A percentile compares a stretch with the other conserved stretches of the same genome.
Conservation (phyloP, 2,329 filamentous ascomycete genomes). For the Pseudopithomyces maydicus region DNA sequence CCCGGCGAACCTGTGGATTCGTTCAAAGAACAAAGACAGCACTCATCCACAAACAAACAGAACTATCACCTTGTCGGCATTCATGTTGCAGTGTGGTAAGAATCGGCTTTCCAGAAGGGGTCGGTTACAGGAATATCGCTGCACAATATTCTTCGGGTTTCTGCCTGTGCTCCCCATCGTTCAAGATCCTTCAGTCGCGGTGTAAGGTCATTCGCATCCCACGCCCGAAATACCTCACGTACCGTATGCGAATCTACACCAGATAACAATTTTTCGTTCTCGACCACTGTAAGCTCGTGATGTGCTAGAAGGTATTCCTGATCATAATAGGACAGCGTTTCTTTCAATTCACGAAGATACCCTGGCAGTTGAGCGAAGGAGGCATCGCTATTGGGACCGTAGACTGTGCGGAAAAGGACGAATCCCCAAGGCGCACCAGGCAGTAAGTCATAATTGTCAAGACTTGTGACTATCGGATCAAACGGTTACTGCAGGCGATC, state of each 20-base stretch:
- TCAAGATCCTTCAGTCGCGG: conserved; percentile 13
- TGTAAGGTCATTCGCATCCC: conserved; percentile 21
- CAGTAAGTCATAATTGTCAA: not conserved
- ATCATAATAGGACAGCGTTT: not conserved
- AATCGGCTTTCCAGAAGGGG: not conserved
- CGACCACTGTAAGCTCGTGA: conserved; percentile 18
- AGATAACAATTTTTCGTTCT: conserved; percentile 18
- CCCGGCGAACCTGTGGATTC: not conserved
- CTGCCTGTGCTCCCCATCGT: conserved; percentile 6
- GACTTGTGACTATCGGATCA: not conserved
- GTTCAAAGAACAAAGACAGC: conserved; percentile 12
- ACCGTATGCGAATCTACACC: conserved; percentile 20
- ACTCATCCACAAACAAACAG: conserved; percentile 22
- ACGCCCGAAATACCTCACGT: conserved; percentile 19
- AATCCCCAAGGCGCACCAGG: conserved; percentile 15
- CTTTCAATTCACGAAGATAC: not conserved
- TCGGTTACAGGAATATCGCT: conserved; percentile 2
- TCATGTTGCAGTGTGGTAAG: conserved; percentile 8
- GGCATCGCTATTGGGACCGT: conserved; percentile 15
- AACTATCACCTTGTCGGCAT: conserved; percentile 17
- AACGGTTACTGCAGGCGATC: not conserved
- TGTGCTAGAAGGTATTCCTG: conserved; percentile 10
- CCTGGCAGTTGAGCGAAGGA: conserved; percentile 14
- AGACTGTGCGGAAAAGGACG: conserved; percentile 18
- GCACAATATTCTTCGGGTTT: conserved; percentile 9